Evolutionary conservation across 257 asterid genomes (phyloP).

Genomic region (Jaltomata sinuosa): DNA sequence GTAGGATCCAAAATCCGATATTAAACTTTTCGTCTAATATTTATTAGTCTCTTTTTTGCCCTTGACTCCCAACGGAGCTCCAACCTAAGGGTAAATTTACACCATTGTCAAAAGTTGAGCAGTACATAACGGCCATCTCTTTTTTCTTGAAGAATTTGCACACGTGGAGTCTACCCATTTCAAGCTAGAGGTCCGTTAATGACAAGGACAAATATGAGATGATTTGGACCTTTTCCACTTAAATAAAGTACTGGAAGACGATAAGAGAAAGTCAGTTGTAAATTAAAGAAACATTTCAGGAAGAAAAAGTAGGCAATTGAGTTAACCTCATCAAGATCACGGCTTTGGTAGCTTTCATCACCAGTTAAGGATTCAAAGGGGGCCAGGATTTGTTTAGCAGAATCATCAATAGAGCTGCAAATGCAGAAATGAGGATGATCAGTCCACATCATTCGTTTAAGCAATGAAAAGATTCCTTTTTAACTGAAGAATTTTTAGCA

Average conservation of each 20-base stretch:
- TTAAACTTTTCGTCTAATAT: not conserved
- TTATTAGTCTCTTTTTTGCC: not conserved
- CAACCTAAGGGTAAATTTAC: not conserved
- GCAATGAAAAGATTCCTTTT: not conserved
- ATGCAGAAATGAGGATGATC: not conserved
- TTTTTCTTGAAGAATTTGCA: not conserved
- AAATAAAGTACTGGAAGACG: not conserved
- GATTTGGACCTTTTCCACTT: not conserved
- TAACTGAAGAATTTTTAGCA: not conserved
- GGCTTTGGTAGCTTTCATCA: constrained; percentile 83
- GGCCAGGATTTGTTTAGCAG: constrained; percentile 60
- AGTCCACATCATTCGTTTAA: not conserved
- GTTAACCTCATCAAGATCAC: constrained; percentile 89
- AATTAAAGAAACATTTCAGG: not conserved
- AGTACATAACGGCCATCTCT: too few relatives aligned
- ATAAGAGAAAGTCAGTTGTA: not conserved
- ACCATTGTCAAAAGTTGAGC: not conserved
- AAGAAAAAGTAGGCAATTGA: not conserved
- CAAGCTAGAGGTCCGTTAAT: not conserved
- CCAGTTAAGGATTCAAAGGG: constrained; percentile 59
- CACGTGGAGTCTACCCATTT: not conserved
- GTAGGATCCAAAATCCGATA: not conserved
- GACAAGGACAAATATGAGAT: too few relatives aligned
- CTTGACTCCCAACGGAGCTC: not conserved
- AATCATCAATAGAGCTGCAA: constrained; percentile 74